Conservation (phyloP, 2,329 filamentous ascomycete genomes). For the Diaporthe aspalathi region DNA sequence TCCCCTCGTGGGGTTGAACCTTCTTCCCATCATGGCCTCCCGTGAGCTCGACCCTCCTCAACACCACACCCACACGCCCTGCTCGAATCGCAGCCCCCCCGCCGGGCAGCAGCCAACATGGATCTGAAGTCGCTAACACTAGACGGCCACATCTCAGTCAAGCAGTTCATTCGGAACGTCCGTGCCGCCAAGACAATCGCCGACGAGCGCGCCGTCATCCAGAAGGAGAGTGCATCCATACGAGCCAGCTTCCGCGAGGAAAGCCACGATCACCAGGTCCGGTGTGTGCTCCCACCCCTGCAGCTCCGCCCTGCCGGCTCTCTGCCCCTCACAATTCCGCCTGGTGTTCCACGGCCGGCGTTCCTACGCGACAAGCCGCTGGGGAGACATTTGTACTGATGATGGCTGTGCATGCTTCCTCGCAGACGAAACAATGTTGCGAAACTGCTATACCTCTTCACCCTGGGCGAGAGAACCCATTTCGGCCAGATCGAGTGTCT, state of each 20-base stretch:
- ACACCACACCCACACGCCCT: slow-evolving; percentile 21
- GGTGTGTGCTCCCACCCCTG: slow-evolving; percentile 66
- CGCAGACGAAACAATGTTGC: slow-evolving; percentile 96
- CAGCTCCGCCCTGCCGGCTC: background rate
- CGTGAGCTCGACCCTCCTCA: slow-evolving; percentile 42
- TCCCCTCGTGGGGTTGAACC: slow-evolving; percentile 33
- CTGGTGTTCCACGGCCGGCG: background rate
- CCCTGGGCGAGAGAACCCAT: slow-evolving; percentile 94
- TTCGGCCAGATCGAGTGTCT: slow-evolving; percentile 99
- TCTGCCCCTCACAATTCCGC: background rate
- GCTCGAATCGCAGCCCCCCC: background rate
- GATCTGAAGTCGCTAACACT: slow-evolving; percentile 37
- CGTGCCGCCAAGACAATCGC: slow-evolving; percentile 98
- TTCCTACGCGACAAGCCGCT: slow-evolving; percentile 21
- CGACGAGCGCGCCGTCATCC: slow-evolving; percentile 96
- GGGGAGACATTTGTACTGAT: slow-evolving; percentile 16
- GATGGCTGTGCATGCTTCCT: slow-evolving; percentile 40
- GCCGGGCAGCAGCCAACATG: slow-evolving; percentile 32
- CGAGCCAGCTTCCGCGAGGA: slow-evolving; percentile 98
- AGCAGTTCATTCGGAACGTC: slow-evolving; percentile 99
- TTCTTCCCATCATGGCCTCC: slow-evolving; percentile 48
- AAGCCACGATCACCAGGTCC: slow-evolving; percentile 88
- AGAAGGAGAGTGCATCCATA: slow-evolving; percentile 98
- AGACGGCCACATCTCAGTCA: slow-evolving; percentile 70
- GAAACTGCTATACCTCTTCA: slow-evolving; percentile 98